Evolutionary conservation across 495 filamentous ascomycete genomes (phyloP).

Genomic region (Hypomontagnella submonticulosa): DNA sequence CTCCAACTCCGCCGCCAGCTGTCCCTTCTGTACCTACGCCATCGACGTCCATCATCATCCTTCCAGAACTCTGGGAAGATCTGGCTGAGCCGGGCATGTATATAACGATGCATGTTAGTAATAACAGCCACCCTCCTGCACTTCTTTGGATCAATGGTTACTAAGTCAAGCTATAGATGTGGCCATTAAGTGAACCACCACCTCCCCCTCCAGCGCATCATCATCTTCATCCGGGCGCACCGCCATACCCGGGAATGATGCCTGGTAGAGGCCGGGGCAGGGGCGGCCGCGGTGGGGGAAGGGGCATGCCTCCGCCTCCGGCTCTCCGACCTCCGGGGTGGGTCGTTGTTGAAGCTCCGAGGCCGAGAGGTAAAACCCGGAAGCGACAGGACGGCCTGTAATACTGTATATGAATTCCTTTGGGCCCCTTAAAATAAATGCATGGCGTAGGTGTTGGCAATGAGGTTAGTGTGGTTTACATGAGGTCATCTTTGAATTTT

Average conservation of each 20-base stretch:
- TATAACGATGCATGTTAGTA: conserved; percentile 94
- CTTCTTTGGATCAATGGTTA: too few relatives aligned
- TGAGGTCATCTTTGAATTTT: neutral
- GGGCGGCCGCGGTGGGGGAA: conserved; percentile 21
- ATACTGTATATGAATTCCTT: neutral
- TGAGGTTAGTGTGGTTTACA: neutral
- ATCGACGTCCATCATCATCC: conserved; percentile 55
- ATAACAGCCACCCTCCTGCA: conserved; percentile 36
- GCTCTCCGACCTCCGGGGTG: conserved; percentile 9
- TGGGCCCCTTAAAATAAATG: neutral
- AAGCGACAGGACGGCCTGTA: conserved; percentile 26
- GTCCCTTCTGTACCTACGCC: conserved; percentile 13
- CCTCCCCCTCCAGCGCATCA: too few relatives aligned
- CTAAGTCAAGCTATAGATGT: too few relatives aligned
- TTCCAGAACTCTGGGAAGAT: conserved; percentile 64
- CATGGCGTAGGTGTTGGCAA: neutral
- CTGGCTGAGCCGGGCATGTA: conserved; percentile 70
- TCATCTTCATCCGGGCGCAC: neutral
- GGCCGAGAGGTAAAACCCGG: conserved; percentile 35
- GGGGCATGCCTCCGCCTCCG: conserved; percentile 7
- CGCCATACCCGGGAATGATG: neutral
- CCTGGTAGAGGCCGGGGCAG: conserved; percentile 19
- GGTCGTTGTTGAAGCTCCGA: conserved; percentile 4
- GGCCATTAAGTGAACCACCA: too few relatives aligned
- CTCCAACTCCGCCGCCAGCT: conserved; percentile 24